These are phyloP conservation scores for Syzygium jambos DNA, from an alignment of 345 rosid genomes.

Conservation along the genomic window DNA sequence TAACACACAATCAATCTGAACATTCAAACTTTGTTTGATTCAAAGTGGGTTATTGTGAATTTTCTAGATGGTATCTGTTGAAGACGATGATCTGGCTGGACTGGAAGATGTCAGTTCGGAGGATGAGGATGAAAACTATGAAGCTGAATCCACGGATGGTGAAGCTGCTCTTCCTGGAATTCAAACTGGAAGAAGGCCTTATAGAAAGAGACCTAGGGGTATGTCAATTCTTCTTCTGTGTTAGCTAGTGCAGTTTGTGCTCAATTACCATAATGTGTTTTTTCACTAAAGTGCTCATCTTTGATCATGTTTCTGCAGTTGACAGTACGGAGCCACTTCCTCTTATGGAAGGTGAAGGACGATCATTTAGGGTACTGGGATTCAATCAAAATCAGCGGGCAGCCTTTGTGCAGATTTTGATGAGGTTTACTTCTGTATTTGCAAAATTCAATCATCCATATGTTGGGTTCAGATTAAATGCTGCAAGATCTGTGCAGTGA, in stretches of 20 bases:
- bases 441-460: background rate
- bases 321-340: slow-evolving; percentile 75
- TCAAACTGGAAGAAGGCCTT: slow-evolving; percentile 64
- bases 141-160: slow-evolving; percentile 82
- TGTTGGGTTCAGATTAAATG: background rate
- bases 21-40: background rate
- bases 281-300: slow-evolving; percentile 1
- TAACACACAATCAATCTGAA: background rate
- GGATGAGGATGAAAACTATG: slow-evolving; percentile 93
- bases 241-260: background rate
- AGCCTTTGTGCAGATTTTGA: slow-evolving; percentile 79
- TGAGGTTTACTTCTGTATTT: slow-evolving; percentile 47
- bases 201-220: slow-evolving; percentile 80
- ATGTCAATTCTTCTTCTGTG: slow-evolving; percentile 3
- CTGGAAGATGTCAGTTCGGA: slow-evolving; percentile 96
- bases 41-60: slow-evolving; percentile 3
- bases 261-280: background rate
- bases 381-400: slow-evolving; percentile 96
- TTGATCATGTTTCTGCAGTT: slow-evolving; percentile 21
- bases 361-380: slow-evolving; percentile 87
- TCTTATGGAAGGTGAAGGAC: slow-evolving; percentile 99
- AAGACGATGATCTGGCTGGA: slow-evolving; percentile 99
- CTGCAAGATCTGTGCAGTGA: background rate
- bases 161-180: slow-evolving; percentile 68
- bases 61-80: slow-evolving; percentile 87